Evolutionary conservation across 1,284 basidiomycete genomes (phyloP), one percentile per base, ranked within the genome.

Genomic region (Hymenochaete sp.): DNA sequence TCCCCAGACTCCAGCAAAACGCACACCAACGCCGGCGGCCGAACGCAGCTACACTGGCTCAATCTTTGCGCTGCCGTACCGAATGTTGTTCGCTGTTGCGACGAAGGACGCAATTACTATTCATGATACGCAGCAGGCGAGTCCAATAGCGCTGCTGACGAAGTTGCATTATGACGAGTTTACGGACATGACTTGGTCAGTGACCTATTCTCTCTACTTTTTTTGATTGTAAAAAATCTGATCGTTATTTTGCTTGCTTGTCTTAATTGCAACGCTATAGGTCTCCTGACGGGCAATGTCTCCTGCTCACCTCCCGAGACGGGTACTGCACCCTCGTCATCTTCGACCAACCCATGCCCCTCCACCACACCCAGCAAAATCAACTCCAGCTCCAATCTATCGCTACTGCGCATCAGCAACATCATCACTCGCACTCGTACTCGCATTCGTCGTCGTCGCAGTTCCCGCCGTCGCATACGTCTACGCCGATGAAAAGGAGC

Each of bases 111-210:
- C 89, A 1, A 82, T 99, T 18, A 77, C 90, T 45, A 84, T 98
- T 47, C 95, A 98, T 63, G 95, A 98, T 62, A 98, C 95, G 3
- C 95, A 98, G 63, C 95, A 98, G 67, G 76, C 90, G 1, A 79
- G 86, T 0, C 96, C 95, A 0, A 77, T 98, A 35, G 93, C 91
- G 61, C 72, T 98, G 57, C 78, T 99, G 58, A 90, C 86, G 44
- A 97, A 96, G 59, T 67, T 98, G 55, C 95, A 98, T 66, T 98
- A 97, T 61, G 91, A 96, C 50, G 90, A 93, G 56, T 98, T 98
- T 59, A 98, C 96, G 1, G 95, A 99, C 67, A 73, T 97, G 66
- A 79, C 85, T 36, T 99, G 95, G 95, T 95, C 57, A 52, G 86
- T 74, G 19, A 33, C 28, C 8, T 33, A 32, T 33, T 38, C 44